Percentiles rank a stretch among this genome's conserved stretches.
phyloP scores from a whole-genome alignment of 1,139 yeast genomes.

The Taphrina wiesneri region DNA sequence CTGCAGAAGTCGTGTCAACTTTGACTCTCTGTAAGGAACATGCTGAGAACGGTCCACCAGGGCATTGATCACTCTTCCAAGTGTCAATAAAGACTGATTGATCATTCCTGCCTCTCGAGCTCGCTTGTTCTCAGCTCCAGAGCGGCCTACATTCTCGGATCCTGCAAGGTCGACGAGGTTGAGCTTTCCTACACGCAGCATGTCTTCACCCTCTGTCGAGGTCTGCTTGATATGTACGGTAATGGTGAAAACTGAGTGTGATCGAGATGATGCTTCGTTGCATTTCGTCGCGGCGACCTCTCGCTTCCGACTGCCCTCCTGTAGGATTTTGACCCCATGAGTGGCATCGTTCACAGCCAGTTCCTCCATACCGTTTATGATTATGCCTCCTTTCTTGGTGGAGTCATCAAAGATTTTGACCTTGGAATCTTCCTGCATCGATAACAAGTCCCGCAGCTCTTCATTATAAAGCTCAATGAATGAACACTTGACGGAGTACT shows the following conservation, averaged over 20 bases:
- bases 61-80: constrained; percentile 81
- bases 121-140: constrained; percentile 75
- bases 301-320: constrained; percentile 56
- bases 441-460: constrained; percentile 61
- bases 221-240: constrained; percentile 53
- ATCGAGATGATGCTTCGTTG: constrained; percentile 71
- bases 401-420: constrained; percentile 53
- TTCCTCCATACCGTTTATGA: constrained; percentile 56
- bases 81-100: constrained; percentile 75
- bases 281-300: constrained; percentile 69
- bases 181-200: constrained; percentile 55
- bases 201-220: constrained; percentile 48
- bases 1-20: constrained; percentile 72
- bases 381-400: constrained; percentile 45
- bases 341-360: constrained; percentile 48
- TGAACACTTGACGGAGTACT: constrained; percentile 65
- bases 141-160: constrained; percentile 73
- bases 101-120: constrained; percentile 89
- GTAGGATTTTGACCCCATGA: constrained; percentile 52
- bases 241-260: constrained; percentile 73
- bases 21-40: constrained; percentile 84
- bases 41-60: constrained; percentile 63
- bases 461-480: constrained; percentile 76
- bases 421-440: constrained; percentile 46
- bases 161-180: constrained; percentile 90